Base-by-base conservation (phyloP, 352 stramenopile genomes). In the Plasmopara halstedii region DNA sequence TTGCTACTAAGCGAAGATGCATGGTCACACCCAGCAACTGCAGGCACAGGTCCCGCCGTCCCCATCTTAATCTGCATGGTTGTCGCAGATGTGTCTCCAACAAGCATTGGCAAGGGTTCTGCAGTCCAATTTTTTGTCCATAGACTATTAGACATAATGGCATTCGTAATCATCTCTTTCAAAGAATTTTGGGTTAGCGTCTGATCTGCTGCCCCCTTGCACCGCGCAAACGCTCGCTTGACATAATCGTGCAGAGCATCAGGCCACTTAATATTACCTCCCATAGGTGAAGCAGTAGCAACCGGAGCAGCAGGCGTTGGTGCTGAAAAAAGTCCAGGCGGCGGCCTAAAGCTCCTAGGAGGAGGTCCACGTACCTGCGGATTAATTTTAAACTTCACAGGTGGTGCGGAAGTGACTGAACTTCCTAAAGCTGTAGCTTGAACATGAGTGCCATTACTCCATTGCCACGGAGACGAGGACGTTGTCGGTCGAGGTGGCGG, bases 81-180 rank as follows among this genome's bases (percentile, higher is more conserved):
- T 32, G 40, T 46, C 41, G 39, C 33, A 11, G 47, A 48, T 2
- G 41, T 61, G 49, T 88, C 74, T 6, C 70, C 68, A 10, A 86
- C 68, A 15, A 91, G 61, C 26, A 73, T 70, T 14, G 82, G 83
- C 45, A 95, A 48, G 2, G 79, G 72, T 56, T 93, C 78, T 9
- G 58, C 71, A 17, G 56, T 42, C 83, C 83, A 95, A 62, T 92
- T 91, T 48, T 76, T 83, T 11, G 81, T 90, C 81, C 81, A 93
- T 33, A 95, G 51, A 39, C 71, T 74, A 51, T 88, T 93, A 8
- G 64, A 73, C 64, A 81, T 88, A 34, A 93, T 89, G 35, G 83
- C 79, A 36, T 82, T 83, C 4, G 80, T 88, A 46, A 95, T 91
- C 35, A 83, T 49, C 31, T 87, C 73, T 43, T 93, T 95, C 11